These are phyloP conservation scores for Hirsutella rhossiliensis DNA, from an alignment of 2,329 filamentous ascomycete genomes.

Conservation along the genomic window DNA sequence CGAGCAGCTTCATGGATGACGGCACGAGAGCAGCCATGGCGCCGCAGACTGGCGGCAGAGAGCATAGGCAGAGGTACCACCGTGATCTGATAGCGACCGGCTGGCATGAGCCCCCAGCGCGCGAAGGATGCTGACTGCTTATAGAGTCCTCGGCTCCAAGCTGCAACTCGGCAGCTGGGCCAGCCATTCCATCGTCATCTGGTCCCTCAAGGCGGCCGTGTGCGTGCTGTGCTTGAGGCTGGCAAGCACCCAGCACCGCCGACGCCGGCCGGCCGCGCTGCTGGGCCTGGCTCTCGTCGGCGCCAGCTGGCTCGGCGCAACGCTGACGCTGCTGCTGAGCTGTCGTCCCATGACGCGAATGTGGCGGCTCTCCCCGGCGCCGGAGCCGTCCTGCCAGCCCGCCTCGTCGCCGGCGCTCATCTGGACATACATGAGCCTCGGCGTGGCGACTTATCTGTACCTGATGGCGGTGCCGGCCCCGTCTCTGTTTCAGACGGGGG, in stretches of 20 bases:
- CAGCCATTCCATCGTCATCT: conserved; percentile 3
- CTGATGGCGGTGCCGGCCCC: conserved; percentile 1
- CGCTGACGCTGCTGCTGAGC: conserved; percentile 2
- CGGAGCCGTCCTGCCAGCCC: conserved; percentile 2
- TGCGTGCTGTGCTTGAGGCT: conserved; percentile 2
- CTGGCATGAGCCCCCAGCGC: no score
- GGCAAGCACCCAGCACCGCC: neutral
- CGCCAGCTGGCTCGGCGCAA: conserved; percentile 1
- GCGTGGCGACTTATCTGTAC: conserved; percentile 1
- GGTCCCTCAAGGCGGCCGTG: conserved; percentile 5
- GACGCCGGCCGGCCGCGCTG: neutral
- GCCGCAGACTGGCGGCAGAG: neutral
- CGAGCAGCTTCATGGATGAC: conserved; percentile 1
- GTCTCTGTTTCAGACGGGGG: neutral
- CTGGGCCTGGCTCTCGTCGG: conserved; percentile 2
- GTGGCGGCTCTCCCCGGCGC: conserved; percentile 3
- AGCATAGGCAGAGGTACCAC: neutral
- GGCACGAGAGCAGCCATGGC: neutral
- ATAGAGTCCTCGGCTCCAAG: conserved; percentile 6
- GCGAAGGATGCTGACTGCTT: neutral
- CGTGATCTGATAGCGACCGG: no score
- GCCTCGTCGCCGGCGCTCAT: conserved; percentile 4
- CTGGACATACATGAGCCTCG: conserved; percentile 4
- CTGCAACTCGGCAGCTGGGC: conserved; percentile 4
- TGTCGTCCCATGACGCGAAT: conserved; percentile 3